Evolutionary conservation across 2,329 filamentous ascomycete genomes (phyloP).

Genomic region (Fragosphaeria purpurea): DNA sequence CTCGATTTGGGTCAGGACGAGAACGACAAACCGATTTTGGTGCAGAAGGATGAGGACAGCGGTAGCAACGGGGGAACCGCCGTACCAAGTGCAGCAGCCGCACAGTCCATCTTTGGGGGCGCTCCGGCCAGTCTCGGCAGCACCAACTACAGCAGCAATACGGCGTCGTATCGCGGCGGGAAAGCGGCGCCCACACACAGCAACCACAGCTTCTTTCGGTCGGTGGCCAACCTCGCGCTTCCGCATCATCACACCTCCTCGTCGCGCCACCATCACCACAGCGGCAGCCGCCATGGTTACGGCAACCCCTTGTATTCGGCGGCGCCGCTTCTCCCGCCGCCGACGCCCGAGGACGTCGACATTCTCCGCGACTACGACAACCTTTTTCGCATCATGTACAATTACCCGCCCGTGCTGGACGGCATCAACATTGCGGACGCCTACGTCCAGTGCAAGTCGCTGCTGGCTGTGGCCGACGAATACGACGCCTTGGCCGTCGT

Average conservation of each 20-base stretch:
- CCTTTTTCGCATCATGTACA: conserved; percentile 92
- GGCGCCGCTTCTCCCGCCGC: conserved; percentile 23
- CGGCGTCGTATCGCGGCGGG: conserved; percentile 37
- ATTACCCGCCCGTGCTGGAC: conserved; percentile 74
- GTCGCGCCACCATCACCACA: conserved; percentile 22
- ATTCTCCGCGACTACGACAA: conserved; percentile 90
- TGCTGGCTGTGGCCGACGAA: conserved; percentile 82
- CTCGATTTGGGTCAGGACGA: conserved; percentile 64
- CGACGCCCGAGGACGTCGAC: conserved; percentile 57
- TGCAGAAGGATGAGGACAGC: conserved; percentile 59
- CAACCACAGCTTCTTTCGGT: conserved; percentile 64
- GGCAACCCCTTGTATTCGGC: conserved; percentile 7
- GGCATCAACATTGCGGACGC: conserved; percentile 82
- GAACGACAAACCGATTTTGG: conserved; percentile 76
- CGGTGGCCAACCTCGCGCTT: conserved; percentile 67
- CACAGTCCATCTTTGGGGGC: conserved; percentile 48
- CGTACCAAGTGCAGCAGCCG: conserved; percentile 10
- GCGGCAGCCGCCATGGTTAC: conserved; percentile 20
- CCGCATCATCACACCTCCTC: conserved; percentile 29
- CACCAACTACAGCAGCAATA: conserved; percentile 33
- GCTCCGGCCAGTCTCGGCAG: conserved; percentile 14
- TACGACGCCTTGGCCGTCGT: conserved; percentile 86
- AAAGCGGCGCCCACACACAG: conserved; percentile 17
- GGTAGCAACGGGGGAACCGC: conserved; percentile 6
- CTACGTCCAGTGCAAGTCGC: conserved; percentile 86